Evolutionary conservation across 176 grass and related monocot species (phyloP).

Genomic region (Carex parvula): DNA sequence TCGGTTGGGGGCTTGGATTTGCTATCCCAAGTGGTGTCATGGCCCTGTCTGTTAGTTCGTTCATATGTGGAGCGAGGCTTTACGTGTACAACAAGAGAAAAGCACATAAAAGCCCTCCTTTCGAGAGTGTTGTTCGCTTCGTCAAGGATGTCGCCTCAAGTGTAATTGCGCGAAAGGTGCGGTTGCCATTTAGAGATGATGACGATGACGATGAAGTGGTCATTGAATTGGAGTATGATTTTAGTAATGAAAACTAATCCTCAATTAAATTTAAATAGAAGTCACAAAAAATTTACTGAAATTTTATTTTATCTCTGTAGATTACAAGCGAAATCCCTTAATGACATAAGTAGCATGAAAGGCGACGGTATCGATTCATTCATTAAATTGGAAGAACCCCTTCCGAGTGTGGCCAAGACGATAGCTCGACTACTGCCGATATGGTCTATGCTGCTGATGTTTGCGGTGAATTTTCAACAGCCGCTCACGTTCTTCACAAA

Average conservation of each 20-base stretch:
- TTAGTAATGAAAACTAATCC: background rate
- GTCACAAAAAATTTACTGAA: background rate
- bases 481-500: constrained; percentile 89
- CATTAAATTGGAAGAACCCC: constrained; percentile 20
- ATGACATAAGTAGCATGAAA: background rate
- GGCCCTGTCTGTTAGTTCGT: constrained; percentile 52
- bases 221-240: constrained; percentile 60
- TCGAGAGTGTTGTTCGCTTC: constrained; percentile 32
- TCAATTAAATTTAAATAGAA: background rate
- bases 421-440: constrained; percentile 66
- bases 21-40: constrained; percentile 66
- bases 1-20: constrained; percentile 78
- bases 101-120: background rate
- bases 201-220: constrained; percentile 23
- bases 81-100: constrained; percentile 45
- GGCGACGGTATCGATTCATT: background rate
- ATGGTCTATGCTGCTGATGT: constrained; percentile 69
- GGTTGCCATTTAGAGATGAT: constrained; percentile 27
- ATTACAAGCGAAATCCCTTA: constrained; percentile 54
- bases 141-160: constrained; percentile 30
- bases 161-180: constrained; percentile 18
- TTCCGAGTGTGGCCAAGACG: constrained; percentile 36
- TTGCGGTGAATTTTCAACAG: constrained; percentile 93
- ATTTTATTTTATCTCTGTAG: constrained; percentile 28
- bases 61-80: constrained; percentile 50